A percentile compares a stretch with the other conserved stretches of the same genome.
Conservation (phyloP, 768 basidiomycete species). For the Galerina marginata region DNA sequence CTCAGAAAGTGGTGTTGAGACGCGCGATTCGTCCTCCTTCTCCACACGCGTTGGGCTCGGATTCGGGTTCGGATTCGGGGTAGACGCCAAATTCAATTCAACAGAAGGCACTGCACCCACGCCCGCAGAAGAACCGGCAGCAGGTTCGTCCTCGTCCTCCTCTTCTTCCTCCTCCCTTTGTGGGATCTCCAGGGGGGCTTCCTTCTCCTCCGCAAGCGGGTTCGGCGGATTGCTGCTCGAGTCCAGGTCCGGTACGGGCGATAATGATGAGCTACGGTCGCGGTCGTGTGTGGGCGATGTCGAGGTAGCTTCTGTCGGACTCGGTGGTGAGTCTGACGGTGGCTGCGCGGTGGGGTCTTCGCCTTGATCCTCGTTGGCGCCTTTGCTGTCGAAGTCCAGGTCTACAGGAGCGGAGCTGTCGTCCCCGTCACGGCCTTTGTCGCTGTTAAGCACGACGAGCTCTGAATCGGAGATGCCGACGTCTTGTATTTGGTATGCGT, state of each 20-base stretch:
- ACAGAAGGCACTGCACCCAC: background rate
- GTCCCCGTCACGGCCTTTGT: background rate
- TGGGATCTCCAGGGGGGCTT: slow-evolving; percentile 36
- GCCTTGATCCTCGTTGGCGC: no score
- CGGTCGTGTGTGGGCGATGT: slow-evolving; percentile 28
- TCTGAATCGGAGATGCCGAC: background rate
- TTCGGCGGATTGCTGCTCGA: slow-evolving; percentile 14
- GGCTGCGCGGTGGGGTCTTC: slow-evolving; percentile 7
- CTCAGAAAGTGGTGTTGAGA: slow-evolving; percentile 78
- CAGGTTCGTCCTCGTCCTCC: slow-evolving; percentile 32
- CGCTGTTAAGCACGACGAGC: background rate
- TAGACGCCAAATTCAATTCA: no score
- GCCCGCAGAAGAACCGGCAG: slow-evolving; percentile 2
- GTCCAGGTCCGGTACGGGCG: slow-evolving; percentile 49
- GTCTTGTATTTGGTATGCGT: background rate
- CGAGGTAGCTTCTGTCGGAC: slow-evolving; percentile 19
- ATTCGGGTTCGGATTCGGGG: no score
- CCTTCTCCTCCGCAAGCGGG: slow-evolving; percentile 35
- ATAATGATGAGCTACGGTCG: slow-evolving; percentile 61
- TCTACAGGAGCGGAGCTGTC: background rate
- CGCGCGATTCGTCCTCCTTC: slow-evolving; percentile 46
- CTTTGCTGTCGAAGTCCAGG: no score
- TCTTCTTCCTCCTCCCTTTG: slow-evolving; percentile 43
- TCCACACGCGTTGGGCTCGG: slow-evolving; percentile 21
- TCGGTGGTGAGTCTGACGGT: slow-evolving; percentile 9